Evolutionary conservation across 306 rosid genomes (phyloP).

Genomic region (Cotoneaster glaucophyllus): DNA sequence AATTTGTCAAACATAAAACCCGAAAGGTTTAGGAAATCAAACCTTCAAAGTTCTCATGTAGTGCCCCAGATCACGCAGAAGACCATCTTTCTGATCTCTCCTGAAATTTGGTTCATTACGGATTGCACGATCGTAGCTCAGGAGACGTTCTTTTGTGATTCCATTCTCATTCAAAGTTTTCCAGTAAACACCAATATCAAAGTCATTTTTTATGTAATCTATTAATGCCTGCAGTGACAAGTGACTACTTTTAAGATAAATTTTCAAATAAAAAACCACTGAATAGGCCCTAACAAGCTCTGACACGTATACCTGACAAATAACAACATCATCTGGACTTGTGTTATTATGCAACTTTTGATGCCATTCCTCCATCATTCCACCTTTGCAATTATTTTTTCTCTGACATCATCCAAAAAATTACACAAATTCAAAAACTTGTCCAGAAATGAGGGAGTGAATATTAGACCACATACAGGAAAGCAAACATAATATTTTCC

Average conservation of each 20-base stretch:
- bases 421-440: constrained; percentile 17
- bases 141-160: constrained; percentile 92
- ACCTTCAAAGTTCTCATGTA: constrained; percentile 98
- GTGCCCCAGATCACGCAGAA: constrained; percentile 74
- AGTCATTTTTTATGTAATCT: constrained; percentile 68
- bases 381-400: constrained; percentile 78
- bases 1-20: constrained; percentile 9
- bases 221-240: constrained; percentile 68
- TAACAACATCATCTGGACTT: constrained; percentile 95
- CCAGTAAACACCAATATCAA: constrained; percentile 79
- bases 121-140: constrained; percentile 93
- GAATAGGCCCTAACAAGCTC: constrained; percentile 16
- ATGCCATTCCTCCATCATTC: constrained; percentile 99
- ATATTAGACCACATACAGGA: not conserved
- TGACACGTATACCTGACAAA: constrained; percentile 76
- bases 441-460: constrained; percentile 14
- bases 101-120: constrained; percentile 79
- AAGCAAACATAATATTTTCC: constrained; percentile 10
- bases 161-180: constrained; percentile 85
- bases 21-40: constrained; percentile 22
- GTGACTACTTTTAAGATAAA: constrained; percentile 15
- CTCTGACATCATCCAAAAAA: constrained; percentile 48
- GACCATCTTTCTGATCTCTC: constrained; percentile 77
- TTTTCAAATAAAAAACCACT: constrained; percentile 12
- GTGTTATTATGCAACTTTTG: constrained; percentile 98